A percentile compares a stretch with the other conserved stretches of the same genome.
Conservation (phyloP, 2,329 filamentous ascomycete species). For the Trichoderma hamatum region DNA sequence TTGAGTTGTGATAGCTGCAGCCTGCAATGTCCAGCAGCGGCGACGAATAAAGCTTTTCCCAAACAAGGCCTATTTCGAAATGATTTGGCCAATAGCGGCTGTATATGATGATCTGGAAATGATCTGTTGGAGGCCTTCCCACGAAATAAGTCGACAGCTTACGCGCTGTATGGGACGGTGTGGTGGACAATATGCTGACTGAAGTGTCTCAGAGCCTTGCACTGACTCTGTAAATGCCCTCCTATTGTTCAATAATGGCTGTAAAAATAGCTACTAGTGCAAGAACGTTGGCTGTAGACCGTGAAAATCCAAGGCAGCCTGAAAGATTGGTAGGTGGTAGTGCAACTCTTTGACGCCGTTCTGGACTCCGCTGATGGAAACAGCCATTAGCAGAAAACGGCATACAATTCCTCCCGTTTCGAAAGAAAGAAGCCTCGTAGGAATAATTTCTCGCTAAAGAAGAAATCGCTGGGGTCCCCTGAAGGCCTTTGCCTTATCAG, state of each 20-base stretch:
- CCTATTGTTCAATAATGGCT: neutral
- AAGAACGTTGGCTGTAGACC: neutral
- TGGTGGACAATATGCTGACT: neutral
- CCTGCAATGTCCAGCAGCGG: neutral
- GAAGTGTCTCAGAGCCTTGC: neutral
- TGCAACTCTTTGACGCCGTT: neutral
- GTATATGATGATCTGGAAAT: neutral
- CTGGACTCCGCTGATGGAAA: neutral
- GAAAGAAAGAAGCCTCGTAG: neutral
- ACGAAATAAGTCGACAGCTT: neutral
- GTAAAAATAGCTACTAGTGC: neutral
- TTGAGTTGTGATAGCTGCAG: neutral
- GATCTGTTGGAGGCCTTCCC: neutral
- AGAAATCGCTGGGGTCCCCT: neutral
- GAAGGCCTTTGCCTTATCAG: conserved; percentile 10
- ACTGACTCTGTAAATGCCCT: neutral
- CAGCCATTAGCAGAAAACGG: neutral
- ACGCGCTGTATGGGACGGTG: neutral
- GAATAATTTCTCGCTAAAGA: neutral
- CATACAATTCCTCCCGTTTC: neutral
- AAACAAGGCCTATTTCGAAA: neutral
- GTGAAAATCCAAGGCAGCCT: neutral
- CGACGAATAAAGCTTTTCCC: neutral
- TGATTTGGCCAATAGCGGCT: neutral
- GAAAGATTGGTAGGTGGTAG: neutral